These are phyloP conservation scores for Vigna trinervia DNA, from an alignment of 306 rosid genomes.

Conservation along the genomic window DNA sequence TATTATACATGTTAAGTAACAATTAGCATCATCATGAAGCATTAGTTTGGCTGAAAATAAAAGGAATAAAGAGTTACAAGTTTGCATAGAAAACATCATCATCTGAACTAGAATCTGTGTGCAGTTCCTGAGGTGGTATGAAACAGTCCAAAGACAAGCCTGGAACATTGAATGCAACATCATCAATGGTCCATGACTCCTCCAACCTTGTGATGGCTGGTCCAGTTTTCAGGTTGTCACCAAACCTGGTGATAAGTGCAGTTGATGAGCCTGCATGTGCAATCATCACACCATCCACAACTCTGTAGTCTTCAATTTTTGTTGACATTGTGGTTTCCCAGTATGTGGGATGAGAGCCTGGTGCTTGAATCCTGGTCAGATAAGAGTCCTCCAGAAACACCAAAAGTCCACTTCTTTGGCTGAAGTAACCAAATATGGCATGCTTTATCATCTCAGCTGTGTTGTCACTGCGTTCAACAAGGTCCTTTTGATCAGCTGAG, in stretches of 20 bases:
- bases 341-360: constrained; percentile 78
- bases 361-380: constrained; percentile 86
- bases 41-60: background rate
- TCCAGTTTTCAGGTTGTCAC: constrained; percentile 75
- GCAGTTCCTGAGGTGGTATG: constrained; percentile 82
- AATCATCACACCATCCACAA: constrained; percentile 78
- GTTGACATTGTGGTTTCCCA: constrained; percentile 98
- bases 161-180: constrained; percentile 81
- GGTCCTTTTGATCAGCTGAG: constrained; percentile 76
- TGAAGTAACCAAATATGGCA: constrained; percentile 79
- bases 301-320: constrained; percentile 71
- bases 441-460: constrained; percentile 97
- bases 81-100: constrained; percentile 40
- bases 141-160: constrained; percentile 90
- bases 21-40: constrained; percentile 31
- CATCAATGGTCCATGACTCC: constrained; percentile 89
- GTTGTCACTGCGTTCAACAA: constrained; percentile 77
- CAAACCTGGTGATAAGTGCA: constrained; percentile 75
- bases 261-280: constrained; percentile 79
- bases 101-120: constrained; percentile 48
- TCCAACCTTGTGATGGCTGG: constrained; percentile 73
- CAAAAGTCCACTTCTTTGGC: constrained; percentile 85
- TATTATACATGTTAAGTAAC: constrained; percentile 44
- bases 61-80: background rate
- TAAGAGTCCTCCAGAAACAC: constrained; percentile 83